Conservation (phyloP, 2,329 filamentous ascomycete species). For the Fusarium denticulatum region DNA sequence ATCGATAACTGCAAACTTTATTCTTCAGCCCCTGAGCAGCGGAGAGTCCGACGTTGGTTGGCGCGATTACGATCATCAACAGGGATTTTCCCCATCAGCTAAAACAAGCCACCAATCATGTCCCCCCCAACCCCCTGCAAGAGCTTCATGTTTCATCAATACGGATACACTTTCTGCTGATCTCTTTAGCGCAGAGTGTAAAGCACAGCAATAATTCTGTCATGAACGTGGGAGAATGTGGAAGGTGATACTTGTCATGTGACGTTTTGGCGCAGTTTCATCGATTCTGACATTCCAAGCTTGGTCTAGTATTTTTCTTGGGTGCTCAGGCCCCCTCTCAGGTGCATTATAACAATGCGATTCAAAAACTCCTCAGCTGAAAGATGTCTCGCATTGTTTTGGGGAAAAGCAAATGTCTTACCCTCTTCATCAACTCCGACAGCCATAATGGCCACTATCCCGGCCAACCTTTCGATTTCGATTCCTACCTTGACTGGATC, state of each 20-base stretch:
- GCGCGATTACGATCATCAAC: background rate
- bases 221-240: background rate
- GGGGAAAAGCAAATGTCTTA: background rate
- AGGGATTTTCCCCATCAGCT: background rate
- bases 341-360: background rate
- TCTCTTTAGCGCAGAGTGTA: background rate
- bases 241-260: background rate
- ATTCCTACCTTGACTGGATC: background rate
- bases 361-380: background rate
- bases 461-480: background rate
- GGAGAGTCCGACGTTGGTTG: background rate
- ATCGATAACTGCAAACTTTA: background rate
- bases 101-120: background rate
- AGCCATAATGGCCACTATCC: background rate
- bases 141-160: background rate
- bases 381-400: background rate
- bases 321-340: background rate
- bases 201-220: background rate
- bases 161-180: background rate
- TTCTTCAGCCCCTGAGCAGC: background rate
- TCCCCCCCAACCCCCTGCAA: rapidly evolving
- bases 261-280: background rate
- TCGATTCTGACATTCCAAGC: background rate
- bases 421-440: background rate
- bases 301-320: background rate